Conservation (phyloP, 768 basidiomycete genomes). For the Boletus reticuloceps region DNA sequence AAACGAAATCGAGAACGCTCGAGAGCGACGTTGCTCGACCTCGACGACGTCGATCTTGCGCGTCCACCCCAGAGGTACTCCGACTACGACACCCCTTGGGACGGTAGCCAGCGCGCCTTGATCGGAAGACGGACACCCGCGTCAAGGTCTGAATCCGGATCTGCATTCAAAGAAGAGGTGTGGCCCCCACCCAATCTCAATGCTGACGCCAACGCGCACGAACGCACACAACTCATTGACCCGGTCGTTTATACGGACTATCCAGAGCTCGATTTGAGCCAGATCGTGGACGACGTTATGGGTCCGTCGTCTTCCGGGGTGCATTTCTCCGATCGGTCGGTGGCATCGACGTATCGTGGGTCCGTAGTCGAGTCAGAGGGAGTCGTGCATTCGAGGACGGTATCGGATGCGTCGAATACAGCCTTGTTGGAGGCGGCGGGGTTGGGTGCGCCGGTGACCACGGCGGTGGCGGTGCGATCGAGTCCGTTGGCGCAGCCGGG, state of each 20-base stretch:
- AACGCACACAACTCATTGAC: conserved; percentile 24
- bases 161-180: conserved; percentile 46
- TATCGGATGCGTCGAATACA: conserved; percentile 20
- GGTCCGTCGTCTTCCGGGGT: conserved; percentile 28
- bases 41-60: conserved; percentile 10
- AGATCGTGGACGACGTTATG: conserved; percentile 50
- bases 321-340: conserved; percentile 24
- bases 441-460: neutral
- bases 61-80: conserved; percentile 11
- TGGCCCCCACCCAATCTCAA: conserved; percentile 35
- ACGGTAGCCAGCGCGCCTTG: neutral
- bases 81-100: conserved; percentile 23
- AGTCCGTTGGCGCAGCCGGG: conserved; percentile 21
- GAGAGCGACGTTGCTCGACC: conserved; percentile 23
- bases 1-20: conserved; percentile 17
- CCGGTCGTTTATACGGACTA: conserved; percentile 1
- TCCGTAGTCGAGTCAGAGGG: conserved; percentile 7
- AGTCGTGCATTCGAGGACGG: conserved; percentile 15
- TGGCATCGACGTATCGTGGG: conserved; percentile 22
- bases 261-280: conserved; percentile 37
- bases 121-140: neutral
- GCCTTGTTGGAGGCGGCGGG: conserved; percentile 26
- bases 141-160: conserved; percentile 39
- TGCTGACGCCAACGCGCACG: conserved; percentile 12
- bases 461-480: conserved; percentile 5